Evolutionary conservation across 331 rosid species (phyloP).

Genomic region (Acacia concinna): DNA sequence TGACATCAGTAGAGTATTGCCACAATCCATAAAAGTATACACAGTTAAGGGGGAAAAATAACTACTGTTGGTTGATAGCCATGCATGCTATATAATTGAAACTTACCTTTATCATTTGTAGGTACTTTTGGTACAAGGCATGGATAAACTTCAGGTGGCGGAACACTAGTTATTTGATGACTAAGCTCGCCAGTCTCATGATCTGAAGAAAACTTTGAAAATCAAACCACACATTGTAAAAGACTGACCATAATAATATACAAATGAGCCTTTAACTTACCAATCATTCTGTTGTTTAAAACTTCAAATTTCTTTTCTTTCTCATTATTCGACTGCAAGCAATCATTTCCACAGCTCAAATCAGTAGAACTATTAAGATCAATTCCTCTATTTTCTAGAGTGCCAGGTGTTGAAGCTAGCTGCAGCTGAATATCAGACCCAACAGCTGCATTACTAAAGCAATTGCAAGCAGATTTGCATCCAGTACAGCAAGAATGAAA

Average conservation of each 20-base stretch:
- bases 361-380: conserved; percentile 32
- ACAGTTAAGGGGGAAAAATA: neutral
- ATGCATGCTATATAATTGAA: conserved; percentile 11
- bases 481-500: conserved; percentile 18
- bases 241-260: conserved; percentile 4
- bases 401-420: conserved; percentile 29
- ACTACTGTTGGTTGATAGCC: neutral
- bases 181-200: conserved; percentile 23
- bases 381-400: conserved; percentile 25
- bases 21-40: neutral
- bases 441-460: conserved; percentile 11
- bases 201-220: conserved; percentile 38
- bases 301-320: conserved; percentile 39
- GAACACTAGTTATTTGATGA: conserved; percentile 26
- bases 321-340: conserved; percentile 28
- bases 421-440: conserved; percentile 38
- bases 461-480: conserved; percentile 25
- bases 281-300: conserved; percentile 23
- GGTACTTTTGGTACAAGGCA: conserved; percentile 32
- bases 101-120: conserved; percentile 37
- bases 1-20: conserved; percentile 20
- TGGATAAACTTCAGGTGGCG: conserved; percentile 30
- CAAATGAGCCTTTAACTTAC: conserved; percentile 39
- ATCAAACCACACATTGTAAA: conserved; percentile 22
- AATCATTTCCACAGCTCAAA: conserved; percentile 18